Evolutionary conservation across 1,284 basidiomycete species (phyloP), one percentile per base, ranked within the genome.

Genomic region (Tausonia pullulans): DNA sequence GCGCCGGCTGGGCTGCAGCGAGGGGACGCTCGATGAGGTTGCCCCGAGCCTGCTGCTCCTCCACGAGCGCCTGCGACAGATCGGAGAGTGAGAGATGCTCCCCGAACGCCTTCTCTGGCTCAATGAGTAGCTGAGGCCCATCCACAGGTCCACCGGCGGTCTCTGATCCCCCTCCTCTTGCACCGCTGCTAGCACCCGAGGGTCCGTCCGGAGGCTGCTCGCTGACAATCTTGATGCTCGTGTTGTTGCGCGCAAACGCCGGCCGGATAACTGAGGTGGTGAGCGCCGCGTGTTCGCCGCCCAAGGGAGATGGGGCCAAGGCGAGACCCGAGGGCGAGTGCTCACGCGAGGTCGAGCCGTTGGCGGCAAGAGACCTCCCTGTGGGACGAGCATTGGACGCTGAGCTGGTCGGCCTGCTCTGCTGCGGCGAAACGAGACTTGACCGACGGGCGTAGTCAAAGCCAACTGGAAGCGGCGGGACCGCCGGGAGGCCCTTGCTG

Each of bases 61-160:
- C 89, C 76, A 95, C 85, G 5, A 97, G 79, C 27, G 27, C 27
- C 72, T 93, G 88, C 6, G 95, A 92, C 67, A 98, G 89, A 77
- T 99, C 96, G n/a, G 90, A 92, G 9, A 99, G 82, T 0, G 95
- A 97, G 71, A 98, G 87, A 67, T 94, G 59, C 10, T 65, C 64
- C 13, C 52, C 53, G 44, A 51, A 60, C 52, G 51, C 48, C 41
- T 55, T 44, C 40, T 58, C 60, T 11, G 60, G 58, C 46, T 55
- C 45, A 43, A 58, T 5, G 43, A 44, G 44, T 14, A 45, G 52
- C 44, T 54, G 58, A 27, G 27, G 27, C 27, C 27, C 27, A 27
- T 27, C 27, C 27, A 27, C 27, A 27, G 27, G 27, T 27, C 27
- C 27, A 27, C 27, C 27, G 27, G 27, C 27, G 27, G 27, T 2